Conservation (phyloP, 139 green algal species). For the Asterochloris sp. region DNA sequence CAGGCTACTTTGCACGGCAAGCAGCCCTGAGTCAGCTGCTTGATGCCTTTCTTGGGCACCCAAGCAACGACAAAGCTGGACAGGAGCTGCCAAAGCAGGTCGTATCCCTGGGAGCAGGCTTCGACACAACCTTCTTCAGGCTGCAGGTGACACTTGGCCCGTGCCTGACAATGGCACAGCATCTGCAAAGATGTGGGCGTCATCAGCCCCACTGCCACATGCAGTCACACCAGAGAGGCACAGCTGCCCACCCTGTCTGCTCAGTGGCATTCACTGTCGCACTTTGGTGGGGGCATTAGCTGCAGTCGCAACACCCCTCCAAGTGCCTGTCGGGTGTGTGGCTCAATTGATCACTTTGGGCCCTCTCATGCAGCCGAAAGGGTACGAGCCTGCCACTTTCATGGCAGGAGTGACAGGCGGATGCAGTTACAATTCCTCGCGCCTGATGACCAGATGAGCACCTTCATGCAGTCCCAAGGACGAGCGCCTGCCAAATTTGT, state of each 20-base stretch:
- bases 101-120: constrained; percentile 78
- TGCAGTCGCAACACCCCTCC: too few species aligned
- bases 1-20: constrained; percentile 80
- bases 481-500: constrained; percentile 41
- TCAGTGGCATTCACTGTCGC: too few species aligned
- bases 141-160: constrained; percentile 26
- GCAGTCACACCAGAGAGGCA: background rate
- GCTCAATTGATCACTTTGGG: too few species aligned
- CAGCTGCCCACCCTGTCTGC: background rate
- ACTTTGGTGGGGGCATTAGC: too few species aligned
- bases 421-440: too few species aligned
- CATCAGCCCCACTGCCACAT: too few species aligned
- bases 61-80: background rate
- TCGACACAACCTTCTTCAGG: constrained; percentile 84
- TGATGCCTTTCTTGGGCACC: constrained; percentile 51
- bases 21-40: constrained; percentile 58
- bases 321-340: too few species aligned
- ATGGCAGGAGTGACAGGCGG: too few species aligned
- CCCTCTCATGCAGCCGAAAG: too few species aligned
- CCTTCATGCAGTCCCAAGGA: constrained; percentile 18
- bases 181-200: background rate
- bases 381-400: too few species aligned
- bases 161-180: background rate
- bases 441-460: too few species aligned
- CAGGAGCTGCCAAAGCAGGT: constrained; percentile 48